Conservation (phyloP, 305 asterid genomes). For the Solanum hybrid region DNA sequence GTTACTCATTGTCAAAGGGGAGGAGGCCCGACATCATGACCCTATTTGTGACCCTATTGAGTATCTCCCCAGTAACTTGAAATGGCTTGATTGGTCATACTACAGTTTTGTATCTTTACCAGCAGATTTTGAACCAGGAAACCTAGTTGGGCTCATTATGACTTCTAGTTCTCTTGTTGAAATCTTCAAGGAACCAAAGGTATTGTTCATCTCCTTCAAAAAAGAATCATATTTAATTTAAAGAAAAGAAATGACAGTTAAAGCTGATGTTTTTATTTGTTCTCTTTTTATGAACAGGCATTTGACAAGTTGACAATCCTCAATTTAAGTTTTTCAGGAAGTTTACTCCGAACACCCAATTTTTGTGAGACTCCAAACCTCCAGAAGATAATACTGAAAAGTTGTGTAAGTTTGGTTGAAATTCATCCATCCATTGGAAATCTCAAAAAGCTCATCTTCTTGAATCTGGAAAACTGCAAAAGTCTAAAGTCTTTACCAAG, state of each 20-base stretch:
- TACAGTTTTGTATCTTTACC: background rate
- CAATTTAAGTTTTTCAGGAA: conserved; percentile 10
- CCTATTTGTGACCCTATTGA: too few relatives aligned
- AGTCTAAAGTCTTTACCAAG: background rate
- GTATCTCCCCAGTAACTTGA: background rate
- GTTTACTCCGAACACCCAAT: background rate
- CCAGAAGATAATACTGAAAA: background rate
- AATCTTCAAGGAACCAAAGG: background rate
- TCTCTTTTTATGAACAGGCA: background rate
- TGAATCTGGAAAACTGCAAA: background rate
- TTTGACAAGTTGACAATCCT: conserved; percentile 7
- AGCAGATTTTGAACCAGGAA: background rate
- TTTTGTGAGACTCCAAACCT: background rate
- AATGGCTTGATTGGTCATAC: background rate
- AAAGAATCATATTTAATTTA: background rate
- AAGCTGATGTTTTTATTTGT: background rate
- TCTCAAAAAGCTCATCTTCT: background rate
- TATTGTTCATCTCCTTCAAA: background rate
- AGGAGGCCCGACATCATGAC: too few relatives aligned
- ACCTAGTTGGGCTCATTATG: background rate
- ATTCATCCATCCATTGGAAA: background rate
- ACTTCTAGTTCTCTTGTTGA: background rate
- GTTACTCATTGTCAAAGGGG: too few relatives aligned
- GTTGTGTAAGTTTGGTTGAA: background rate
- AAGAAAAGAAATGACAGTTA: background rate